Evolutionary conservation across 257 asterid species (phyloP), one percentile per base, ranked within the genome.

Genomic region (Solanum ossicruentum): DNA sequence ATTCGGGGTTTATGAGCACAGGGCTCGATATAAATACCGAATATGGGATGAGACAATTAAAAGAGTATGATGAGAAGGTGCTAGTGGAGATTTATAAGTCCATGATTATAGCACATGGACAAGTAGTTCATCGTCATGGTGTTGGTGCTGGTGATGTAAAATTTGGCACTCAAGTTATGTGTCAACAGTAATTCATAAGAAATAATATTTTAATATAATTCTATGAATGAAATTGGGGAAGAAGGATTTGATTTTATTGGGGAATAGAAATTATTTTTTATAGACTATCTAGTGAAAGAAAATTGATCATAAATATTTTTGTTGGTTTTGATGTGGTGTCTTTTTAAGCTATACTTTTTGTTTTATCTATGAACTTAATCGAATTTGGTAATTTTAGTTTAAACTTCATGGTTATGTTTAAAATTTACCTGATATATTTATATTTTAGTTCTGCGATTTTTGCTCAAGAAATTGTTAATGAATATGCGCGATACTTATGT

Each of bases 21-120:
- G 91, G 91, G 9, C 45, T 51, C 21, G 89, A 88, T 69, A 85
- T 88, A 4, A 15, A 26, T 47, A 36, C 4, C 45, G 87, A 65
- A 32, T 56, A 56, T 1, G 85, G 85, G 1, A 2, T 41, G 69
- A 77, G 91, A 75, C 89, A 92, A 86, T 17, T 80, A 1, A 92
- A 91, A 83, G 97, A 93, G 92, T 91, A 92, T 80, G 97, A 93
- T 61, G 92, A 92, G 88, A 81, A 86, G 91, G 87, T 90, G 94
- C 84, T 93, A 32, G 89, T 93, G 3, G 91, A 92, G 93, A 89
- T 93, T 90, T 92, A 93, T 73, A 93, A 87, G 72, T 91, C 94
- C 12, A 88, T 92, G 52, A 87, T 93, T 71, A 43, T 87, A 84
- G 88, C 95, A 36, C 93, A 91, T 13, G 65, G 82, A 52, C 63